A percentile compares a stretch with the other conserved stretches of the same genome.
Evolutionary conservation across 2,329 filamentous ascomycete genomes (phyloP).

Genomic region (Lecanosticta acicola): DNA sequence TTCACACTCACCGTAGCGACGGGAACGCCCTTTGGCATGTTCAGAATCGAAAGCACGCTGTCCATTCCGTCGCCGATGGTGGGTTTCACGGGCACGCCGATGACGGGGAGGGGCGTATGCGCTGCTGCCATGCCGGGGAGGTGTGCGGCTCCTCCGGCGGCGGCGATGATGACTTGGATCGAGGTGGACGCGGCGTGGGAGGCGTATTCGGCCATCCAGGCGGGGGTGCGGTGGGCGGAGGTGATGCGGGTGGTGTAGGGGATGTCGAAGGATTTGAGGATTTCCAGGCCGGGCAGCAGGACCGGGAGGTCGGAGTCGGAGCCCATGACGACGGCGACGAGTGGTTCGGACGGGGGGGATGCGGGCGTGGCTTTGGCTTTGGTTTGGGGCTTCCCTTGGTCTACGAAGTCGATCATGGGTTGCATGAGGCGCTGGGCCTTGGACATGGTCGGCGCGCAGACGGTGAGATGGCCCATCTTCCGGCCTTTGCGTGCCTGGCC

Average conservation of each 20-base stretch:
- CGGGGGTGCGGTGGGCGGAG: slow-evolving; percentile 57
- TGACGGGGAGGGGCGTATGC: slow-evolving; percentile 47
- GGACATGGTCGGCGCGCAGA: slow-evolving; percentile 63
- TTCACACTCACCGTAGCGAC: slow-evolving; percentile 43
- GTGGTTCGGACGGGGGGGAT: slow-evolving; percentile 36
- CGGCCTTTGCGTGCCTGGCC: slow-evolving; percentile 73
- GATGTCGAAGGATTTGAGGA: slow-evolving; percentile 64
- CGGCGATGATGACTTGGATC: slow-evolving; percentile 45
- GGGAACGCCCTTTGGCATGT: slow-evolving; percentile 47
- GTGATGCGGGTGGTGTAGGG: slow-evolving; percentile 70
- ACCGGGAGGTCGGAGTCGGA: slow-evolving; percentile 71
- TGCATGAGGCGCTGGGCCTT: slow-evolving; percentile 64
- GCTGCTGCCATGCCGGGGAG: slow-evolving; percentile 49
- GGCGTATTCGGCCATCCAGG: slow-evolving; percentile 44
- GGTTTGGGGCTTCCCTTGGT: slow-evolving; percentile 51
- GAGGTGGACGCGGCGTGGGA: slow-evolving; percentile 33
- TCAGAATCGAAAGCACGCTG: slow-evolving; percentile 46
- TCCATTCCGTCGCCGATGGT: slow-evolving; percentile 47
- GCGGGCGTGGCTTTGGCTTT: slow-evolving; percentile 20
- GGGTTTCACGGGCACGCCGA: slow-evolving; percentile 48
- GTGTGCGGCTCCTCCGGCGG: slow-evolving; percentile 47
- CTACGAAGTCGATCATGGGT: slow-evolving; percentile 61
- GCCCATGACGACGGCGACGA: slow-evolving; percentile 77
- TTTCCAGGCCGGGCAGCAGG: slow-evolving; percentile 59
- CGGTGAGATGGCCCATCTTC: slow-evolving; percentile 92